Evolutionary conservation across 352 stramenopile genomes (phyloP).

Genomic region (Globisporangium nunn): DNA sequence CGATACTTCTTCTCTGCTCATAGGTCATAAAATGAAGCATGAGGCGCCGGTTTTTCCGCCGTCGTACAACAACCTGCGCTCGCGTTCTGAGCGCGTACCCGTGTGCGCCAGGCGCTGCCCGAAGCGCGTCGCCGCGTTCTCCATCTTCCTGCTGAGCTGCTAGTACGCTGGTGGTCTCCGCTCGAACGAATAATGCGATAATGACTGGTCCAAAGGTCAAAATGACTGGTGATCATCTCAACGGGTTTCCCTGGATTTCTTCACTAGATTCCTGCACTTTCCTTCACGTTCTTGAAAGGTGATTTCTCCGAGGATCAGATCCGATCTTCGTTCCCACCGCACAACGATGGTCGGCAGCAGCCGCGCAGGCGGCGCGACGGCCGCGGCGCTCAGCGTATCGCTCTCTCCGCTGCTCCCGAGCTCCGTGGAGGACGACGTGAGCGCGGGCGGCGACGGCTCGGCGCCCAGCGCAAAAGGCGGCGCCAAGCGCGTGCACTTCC

Average conservation of each 20-base stretch:
- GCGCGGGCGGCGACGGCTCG: conserved; percentile 6
- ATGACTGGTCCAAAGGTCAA: background rate
- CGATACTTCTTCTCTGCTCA: conserved; percentile 77
- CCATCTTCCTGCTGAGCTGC: conserved; percentile 20
- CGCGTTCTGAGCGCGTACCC: conserved; percentile 19
- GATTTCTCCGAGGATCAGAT: background rate
- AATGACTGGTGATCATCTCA: background rate
- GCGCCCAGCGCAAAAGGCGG: background rate
- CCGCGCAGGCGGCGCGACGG: conserved; percentile 24
- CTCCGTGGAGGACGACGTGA: conserved; percentile 49
- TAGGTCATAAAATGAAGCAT: background rate
- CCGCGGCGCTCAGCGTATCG: conserved; percentile 55
- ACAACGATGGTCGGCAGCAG: conserved; percentile 39
- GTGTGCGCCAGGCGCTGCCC: conserved; percentile 81
- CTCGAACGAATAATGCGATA: background rate
- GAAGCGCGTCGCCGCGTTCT: conserved; percentile 77
- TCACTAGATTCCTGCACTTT: background rate
- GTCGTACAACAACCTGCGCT: conserved; percentile 1
- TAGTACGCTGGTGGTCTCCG: background rate
- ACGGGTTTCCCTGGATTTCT: background rate
- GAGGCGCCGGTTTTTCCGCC: background rate
- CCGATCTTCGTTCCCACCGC: background rate
- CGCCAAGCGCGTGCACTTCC: conserved; percentile 71
- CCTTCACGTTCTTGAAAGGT: too few relatives aligned
- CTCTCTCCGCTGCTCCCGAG: conserved; percentile 73